Base-by-base conservation (phyloP, 371 early-diverging fungal species). In the Mucor saturninus region DNA sequence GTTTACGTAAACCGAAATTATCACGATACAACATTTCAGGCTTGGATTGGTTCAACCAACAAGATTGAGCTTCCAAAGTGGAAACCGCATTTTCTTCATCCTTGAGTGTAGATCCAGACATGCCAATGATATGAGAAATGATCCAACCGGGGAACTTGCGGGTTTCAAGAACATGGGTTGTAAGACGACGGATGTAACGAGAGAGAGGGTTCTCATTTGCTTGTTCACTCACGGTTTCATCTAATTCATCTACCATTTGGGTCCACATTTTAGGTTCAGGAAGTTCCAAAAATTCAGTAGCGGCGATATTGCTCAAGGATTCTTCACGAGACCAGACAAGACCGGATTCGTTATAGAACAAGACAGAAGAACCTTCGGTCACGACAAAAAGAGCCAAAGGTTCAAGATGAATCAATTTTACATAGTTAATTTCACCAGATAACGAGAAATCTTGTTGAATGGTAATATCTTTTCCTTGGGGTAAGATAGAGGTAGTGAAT, bases 271-370 rank as follows among this genome's bases (percentile, higher is more conserved):
- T 82, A 50, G 83, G 79, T 61, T 92, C 92, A 5, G 95, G 95
- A 15, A 95, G 79, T 48, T 94, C 94, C 54, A 96, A 68, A 67
- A 94, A 93, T 61, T 84, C 90, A 39, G 90, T 80, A n/a, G 84
- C 85, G 2, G 77, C 76, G 6, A 83, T 76, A 38, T 88, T 81
- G 0, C 93, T 86, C 62, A 96, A 79, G 13, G 93, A 82, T 73
- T 97, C 97, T 53, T 95, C 91, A 38, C 95, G 89, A 29, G 87
- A 82, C 97, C 97, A 97, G 4, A 80, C 31, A 8, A 67, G 35
- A 14, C 69, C 73, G 4, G 75, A 65, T 29, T 66, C 75, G 26
- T 79, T 71, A 49, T 83, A 82, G 45, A 84, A 69, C 21, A 88
- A 87, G 0, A 87, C 87, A 15, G 81, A 81, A 40, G 88, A 90